These are phyloP conservation scores for Corynascus novoguineensis DNA, from an alignment of 495 filamentous ascomycete genomes.

Conservation along the genomic window DNA sequence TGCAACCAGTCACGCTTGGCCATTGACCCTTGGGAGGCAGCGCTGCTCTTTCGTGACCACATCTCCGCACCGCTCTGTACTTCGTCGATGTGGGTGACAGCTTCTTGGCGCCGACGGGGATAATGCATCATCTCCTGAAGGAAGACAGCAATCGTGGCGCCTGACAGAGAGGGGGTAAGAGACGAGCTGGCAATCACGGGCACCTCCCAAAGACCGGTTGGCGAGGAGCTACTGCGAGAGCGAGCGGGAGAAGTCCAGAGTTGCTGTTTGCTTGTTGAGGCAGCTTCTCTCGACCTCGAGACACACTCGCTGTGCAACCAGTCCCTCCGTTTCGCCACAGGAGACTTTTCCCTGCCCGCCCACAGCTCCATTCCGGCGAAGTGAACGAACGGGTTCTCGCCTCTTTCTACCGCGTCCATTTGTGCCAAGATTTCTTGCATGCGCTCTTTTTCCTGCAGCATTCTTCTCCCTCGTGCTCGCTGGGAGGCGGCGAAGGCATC, in stretches of 20 bases:
- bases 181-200: neutral
- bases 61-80: neutral
- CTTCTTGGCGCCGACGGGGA: neutral
- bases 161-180: too few relatives aligned
- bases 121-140: too few relatives aligned
- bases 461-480: slow-evolving; percentile 17
- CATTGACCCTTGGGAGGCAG: neutral
- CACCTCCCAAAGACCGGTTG: neutral
- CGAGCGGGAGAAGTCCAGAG: neutral
- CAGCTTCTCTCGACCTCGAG: neutral
- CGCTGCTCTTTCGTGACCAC: neutral
- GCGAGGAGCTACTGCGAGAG: neutral
- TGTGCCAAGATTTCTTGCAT: slow-evolving; percentile 23
- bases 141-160: too few relatives aligned
- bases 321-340: slow-evolving; percentile 10
- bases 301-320: slow-evolving; percentile 15
- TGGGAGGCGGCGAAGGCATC: slow-evolving; percentile 18
- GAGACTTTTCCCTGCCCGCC: slow-evolving; percentile 16
- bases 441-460: slow-evolving; percentile 10
- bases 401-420: slow-evolving; percentile 21
- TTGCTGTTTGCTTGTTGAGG: neutral
- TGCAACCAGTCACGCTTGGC: neutral
- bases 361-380: slow-evolving; percentile 20
- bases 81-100: neutral
- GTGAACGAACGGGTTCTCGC: slow-evolving; percentile 9